Evolutionary conservation across 305 asterid genomes (phyloP).

Genomic region (Fraxinus dipetala): DNA sequence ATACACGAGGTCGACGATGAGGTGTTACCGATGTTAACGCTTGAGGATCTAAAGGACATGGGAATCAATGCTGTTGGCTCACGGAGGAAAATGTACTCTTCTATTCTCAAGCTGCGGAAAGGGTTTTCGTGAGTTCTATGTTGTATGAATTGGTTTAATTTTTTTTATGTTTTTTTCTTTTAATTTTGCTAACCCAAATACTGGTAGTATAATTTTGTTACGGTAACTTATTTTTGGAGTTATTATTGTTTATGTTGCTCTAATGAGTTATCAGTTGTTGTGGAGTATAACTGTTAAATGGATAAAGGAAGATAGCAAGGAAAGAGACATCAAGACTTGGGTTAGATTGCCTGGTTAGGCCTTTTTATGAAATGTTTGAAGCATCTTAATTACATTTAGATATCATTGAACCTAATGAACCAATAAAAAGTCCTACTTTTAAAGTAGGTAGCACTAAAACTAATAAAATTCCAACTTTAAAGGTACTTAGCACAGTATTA

Average conservation of each 20-base stretch:
- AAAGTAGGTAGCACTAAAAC: not conserved
- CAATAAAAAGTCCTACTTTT: not conserved
- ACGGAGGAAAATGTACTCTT: constrained; percentile 74
- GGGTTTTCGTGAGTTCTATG: constrained; percentile 61
- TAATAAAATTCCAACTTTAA: not conserved
- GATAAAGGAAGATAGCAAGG: constrained; percentile 30
- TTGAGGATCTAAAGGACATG: constrained; percentile 97
- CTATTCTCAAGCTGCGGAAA: constrained; percentile 66
- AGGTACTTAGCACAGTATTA: not conserved
- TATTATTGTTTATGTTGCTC: constrained; percentile 27
- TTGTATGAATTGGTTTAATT: constrained; percentile 32
- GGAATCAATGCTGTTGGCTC: constrained; percentile 92
- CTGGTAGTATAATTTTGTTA: constrained; percentile 33
- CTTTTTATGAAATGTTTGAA: constrained; percentile 14
- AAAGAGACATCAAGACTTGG: constrained; percentile 28
- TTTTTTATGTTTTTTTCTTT: constrained; percentile 24
- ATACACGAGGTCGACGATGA: constrained; percentile 94
- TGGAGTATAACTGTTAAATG: constrained; percentile 35
- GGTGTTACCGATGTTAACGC: constrained; percentile 74
- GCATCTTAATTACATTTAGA: constrained; percentile 17
- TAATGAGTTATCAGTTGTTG: constrained; percentile 31
- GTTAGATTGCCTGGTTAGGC: constrained; percentile 13
- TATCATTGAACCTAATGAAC: constrained; percentile 12
- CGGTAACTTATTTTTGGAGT: constrained; percentile 31
- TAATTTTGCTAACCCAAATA: constrained; percentile 33